These are phyloP conservation scores for Botrytis fragariae DNA, from an alignment of 2,329 filamentous ascomycete species.

Conservation along the genomic window DNA sequence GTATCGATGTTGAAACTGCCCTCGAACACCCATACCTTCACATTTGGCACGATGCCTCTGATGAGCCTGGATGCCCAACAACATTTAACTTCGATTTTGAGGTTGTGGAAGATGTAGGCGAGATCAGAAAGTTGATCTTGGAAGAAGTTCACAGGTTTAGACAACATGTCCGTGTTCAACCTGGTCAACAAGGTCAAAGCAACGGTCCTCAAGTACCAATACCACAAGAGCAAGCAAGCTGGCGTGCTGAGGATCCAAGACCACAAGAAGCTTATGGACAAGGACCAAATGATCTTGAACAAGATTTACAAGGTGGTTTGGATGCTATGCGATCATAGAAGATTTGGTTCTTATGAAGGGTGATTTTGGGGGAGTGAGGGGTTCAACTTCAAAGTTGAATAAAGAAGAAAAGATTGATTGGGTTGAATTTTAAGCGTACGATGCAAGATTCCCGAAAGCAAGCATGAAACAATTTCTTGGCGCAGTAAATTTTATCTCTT, in stretches of 20 bases:
- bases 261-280: conserved; percentile 39
- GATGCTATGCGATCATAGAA: conserved; percentile 37
- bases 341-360: neutral
- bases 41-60: conserved; percentile 94
- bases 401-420: neutral
- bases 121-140: conserved; percentile 97
- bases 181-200: conserved; percentile 33
- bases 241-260: conserved; percentile 39
- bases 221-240: conserved; percentile 36
- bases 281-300: conserved; percentile 37
- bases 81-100: conserved; percentile 99
- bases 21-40: conserved; percentile 94
- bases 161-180: conserved; percentile 43
- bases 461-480: conserved; percentile 3
- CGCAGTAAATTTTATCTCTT: neutral
- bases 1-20: conserved; percentile 91
- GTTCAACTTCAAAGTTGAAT: neutral
- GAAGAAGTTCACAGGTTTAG: conserved; percentile 92
- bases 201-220: conserved; percentile 38
- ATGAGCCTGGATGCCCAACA: conserved; percentile 89
- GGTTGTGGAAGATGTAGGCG: conserved; percentile 87
- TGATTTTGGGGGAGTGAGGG: neutral
- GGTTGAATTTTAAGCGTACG: neutral
- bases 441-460: conserved; percentile 2
- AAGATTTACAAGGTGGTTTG: conserved; percentile 40